Percentiles rank a stretch among this genome's conserved stretches.
Evolutionary conservation across 352 stramenopile genomes (phyloP).

Genomic region (Pythium biforme): DNA sequence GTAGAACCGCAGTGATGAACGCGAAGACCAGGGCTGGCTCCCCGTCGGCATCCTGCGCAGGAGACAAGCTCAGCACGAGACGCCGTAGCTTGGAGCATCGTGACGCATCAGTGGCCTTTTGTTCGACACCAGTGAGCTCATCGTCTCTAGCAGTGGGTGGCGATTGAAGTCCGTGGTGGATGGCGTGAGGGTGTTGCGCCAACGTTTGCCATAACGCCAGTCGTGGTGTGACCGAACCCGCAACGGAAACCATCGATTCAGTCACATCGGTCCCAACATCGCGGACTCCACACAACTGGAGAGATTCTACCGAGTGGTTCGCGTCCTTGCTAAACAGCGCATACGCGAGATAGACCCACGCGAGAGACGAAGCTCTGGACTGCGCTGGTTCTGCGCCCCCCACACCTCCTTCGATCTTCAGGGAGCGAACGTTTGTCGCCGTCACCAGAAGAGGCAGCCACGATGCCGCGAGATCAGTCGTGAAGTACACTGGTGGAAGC

Average conservation of each 20-base stretch:
- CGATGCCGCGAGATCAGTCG: neutral
- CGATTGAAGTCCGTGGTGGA: no score
- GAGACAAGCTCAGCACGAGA: neutral
- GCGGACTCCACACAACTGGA: neutral
- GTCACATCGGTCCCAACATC: neutral
- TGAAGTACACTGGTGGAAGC: slow-evolving; percentile 6
- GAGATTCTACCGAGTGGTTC: neutral
- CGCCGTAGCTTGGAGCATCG: neutral
- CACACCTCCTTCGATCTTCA: neutral
- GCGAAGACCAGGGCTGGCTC: neutral
- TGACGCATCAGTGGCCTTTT: no score
- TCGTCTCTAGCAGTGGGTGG: no score
- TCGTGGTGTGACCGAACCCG: neutral
- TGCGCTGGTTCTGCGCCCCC: no score
- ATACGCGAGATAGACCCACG: neutral
- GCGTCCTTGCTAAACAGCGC: neutral
- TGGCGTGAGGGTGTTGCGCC: neutral
- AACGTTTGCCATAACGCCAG: neutral
- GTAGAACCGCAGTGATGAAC: neutral
- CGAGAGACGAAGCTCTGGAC: neutral
- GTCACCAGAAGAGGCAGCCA: neutral
- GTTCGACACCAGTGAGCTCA: no score
- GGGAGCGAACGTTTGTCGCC: neutral
- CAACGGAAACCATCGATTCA: neutral
- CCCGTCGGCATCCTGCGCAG: neutral